Conservation (phyloP, 257 asterid genomes). For the Solanum corneliomulleri region DNA sequence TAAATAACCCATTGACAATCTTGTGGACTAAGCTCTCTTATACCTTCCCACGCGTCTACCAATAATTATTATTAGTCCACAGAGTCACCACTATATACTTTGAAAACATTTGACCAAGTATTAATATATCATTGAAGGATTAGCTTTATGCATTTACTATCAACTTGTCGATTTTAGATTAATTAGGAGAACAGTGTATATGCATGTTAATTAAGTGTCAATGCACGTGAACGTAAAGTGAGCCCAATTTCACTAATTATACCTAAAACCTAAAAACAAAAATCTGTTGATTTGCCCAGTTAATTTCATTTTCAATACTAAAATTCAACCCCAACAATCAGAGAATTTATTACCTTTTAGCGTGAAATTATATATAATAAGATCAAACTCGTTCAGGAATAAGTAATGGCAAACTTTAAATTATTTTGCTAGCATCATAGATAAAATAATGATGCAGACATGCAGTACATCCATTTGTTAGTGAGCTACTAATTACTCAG, state of each 20-base stretch:
- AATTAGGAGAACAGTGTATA: neutral
- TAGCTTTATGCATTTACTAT: neutral
- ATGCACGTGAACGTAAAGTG: neutral
- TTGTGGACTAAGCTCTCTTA: neutral
- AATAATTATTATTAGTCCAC: neutral
- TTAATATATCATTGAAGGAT: neutral
- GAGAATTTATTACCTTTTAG: no score
- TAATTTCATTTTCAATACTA: neutral
- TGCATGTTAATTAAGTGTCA: neutral
- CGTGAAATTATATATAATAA: no score
- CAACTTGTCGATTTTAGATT: neutral
- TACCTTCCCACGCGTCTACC: neutral
- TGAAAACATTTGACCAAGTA: neutral
- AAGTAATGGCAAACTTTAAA: no score
- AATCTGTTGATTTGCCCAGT: neutral
- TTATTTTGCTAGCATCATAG: no score
- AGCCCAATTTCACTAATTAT: neutral
- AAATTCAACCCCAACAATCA: neutral
- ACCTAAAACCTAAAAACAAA: neutral
- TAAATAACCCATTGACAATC: neutral
- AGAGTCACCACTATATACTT: neutral
- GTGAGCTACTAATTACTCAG: neutral
- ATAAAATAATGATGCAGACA: no score
- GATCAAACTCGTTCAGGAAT: no score
- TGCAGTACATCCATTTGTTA: neutral